A percentile compares a stretch with the other conserved stretches of the same genome.
Conservation (phyloP, 768 basidiomycete species). For the Mycena amicta region DNA sequence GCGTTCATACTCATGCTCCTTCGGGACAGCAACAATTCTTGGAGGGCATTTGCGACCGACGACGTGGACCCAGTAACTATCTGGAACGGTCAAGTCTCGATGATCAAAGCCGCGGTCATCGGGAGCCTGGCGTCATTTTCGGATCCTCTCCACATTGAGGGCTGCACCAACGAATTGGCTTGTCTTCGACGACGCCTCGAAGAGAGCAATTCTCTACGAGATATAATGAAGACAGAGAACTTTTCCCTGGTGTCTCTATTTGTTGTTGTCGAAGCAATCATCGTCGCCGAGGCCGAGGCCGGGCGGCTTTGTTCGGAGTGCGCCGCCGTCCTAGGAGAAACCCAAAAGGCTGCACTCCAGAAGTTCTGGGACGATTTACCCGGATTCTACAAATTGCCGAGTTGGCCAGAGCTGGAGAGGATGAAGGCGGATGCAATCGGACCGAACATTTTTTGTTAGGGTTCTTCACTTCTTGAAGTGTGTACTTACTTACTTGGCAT, state of each 20-base stretch:
- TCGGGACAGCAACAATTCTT: neutral
- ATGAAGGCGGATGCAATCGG: constrained; percentile 8
- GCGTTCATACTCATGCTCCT: neutral
- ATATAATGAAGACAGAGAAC: neutral
- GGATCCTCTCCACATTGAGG: neutral
- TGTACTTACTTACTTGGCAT: too few species aligned
- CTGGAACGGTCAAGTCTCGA: neutral
- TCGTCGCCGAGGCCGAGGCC: neutral
- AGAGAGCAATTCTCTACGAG: neutral
- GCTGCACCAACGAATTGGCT: neutral
- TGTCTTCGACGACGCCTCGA: neutral
- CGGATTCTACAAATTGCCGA: constrained; percentile 21
- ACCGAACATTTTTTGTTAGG: neutral
- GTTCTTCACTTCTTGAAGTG: too few species aligned
- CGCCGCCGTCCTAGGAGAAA: neutral
- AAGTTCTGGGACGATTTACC: constrained; percentile 25
- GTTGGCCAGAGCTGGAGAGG: constrained; percentile 24
- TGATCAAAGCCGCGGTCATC: neutral
- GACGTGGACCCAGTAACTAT: neutral
- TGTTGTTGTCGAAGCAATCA: neutral
- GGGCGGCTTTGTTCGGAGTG: neutral
- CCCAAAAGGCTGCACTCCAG: constrained; percentile 8
- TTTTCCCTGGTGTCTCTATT: neutral
- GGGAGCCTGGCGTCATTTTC: neutral
- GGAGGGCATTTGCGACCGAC: too few species aligned